These are phyloP conservation scores for Euphorbia lathyris DNA, from an alignment of 345 rosid genomes.

Conservation along the genomic window DNA sequence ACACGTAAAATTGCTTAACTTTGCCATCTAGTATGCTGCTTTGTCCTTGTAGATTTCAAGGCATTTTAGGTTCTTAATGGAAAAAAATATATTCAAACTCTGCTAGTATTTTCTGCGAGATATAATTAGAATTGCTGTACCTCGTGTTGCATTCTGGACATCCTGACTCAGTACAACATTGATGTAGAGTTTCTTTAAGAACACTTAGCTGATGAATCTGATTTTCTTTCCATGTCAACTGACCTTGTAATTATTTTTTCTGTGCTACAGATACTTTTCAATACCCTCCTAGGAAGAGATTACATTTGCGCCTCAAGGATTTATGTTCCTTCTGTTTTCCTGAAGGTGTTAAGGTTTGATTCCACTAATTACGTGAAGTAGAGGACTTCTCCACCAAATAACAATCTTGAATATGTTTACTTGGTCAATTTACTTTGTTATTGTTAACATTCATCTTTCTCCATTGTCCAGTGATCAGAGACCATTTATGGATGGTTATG, in stretches of 20 bases:
- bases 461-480: no score
- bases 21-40: slow-evolving; percentile 4
- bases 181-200: not conserved
- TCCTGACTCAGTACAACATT: not conserved
- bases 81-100: no score
- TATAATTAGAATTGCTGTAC: no score
- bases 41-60: no score
- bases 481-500: no score
- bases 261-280: slow-evolving; percentile 61
- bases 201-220: not conserved
- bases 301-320: slow-evolving; percentile 75
- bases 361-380: not conserved
- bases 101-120: no score
- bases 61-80: no score
- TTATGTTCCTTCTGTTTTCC: slow-evolving; percentile 92
- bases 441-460: no score
- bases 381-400: not conserved
- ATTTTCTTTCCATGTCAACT: slow-evolving; percentile 1
- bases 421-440: not conserved
- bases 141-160: not conserved
- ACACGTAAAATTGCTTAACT: not conserved
- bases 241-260: slow-evolving; percentile 15
- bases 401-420: not conserved
- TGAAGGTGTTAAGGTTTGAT: slow-evolving; percentile 78
- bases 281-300: slow-evolving; percentile 87